Conservation (phyloP, 495 filamentous ascomycete species). For the Lasiosphaeria hispida region DNA sequence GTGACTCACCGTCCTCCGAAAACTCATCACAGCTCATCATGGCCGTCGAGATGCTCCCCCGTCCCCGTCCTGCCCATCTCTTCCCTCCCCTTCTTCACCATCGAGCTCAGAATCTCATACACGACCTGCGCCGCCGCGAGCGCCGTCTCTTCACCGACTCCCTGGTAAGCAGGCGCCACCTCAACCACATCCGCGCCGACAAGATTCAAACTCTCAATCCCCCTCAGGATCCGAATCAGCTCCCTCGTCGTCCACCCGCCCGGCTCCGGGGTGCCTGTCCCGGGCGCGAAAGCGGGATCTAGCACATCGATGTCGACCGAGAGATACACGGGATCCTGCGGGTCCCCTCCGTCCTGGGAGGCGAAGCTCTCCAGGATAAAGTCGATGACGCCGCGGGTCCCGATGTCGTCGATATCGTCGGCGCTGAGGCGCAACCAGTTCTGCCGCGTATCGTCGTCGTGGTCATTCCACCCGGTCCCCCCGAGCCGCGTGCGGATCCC, state of each 20-base stretch:
- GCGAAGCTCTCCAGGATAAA: conserved; percentile 46
- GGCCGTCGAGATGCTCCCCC: conserved; percentile 3
- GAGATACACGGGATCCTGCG: conserved; percentile 64
- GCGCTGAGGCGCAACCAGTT: conserved; percentile 64
- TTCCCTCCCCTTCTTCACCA: conserved; percentile 60
- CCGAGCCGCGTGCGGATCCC: conserved; percentile 71
- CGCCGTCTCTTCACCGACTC: conserved; percentile 77
- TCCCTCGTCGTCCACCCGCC: conserved; percentile 75
- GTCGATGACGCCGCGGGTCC: conserved; percentile 56
- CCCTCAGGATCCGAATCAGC: conserved; percentile 66
- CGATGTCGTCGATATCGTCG: conserved; percentile 70
- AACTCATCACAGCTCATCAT: conserved; percentile 36
- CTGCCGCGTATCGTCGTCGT: conserved; percentile 59
- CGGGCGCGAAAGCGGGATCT: conserved; percentile 68
- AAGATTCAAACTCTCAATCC: conserved; percentile 66
- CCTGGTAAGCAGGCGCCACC: conserved; percentile 84
- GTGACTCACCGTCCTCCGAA: too few species aligned
- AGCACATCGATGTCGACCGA: conserved; percentile 74
- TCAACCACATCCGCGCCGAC: conserved; percentile 81
- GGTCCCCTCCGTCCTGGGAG: background rate
- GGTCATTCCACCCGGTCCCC: conserved; percentile 64
- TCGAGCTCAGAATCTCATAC: conserved; percentile 77
- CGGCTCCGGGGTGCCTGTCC: conserved; percentile 71
- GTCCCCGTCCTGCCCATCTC: conserved; percentile 33
- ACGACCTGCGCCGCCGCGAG: conserved; percentile 79